Conservation (phyloP, 352 stramenopile species). For the Phytophthora hybrid region DNA sequence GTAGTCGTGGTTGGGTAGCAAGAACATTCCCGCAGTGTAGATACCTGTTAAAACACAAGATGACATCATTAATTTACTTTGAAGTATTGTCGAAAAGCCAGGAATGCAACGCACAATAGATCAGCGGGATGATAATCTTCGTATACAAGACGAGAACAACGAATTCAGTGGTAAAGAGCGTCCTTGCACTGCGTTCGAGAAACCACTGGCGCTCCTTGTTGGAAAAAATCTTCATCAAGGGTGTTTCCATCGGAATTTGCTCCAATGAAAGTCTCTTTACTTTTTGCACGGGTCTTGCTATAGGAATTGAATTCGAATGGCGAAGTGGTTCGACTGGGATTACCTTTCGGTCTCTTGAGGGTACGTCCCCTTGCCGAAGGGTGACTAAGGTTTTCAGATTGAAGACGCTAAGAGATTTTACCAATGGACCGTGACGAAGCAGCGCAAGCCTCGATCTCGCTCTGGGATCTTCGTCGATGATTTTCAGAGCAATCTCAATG, state of each 20-base stretch:
- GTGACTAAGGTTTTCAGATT: not conserved
- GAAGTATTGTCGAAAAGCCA: no score
- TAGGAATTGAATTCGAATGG: not conserved
- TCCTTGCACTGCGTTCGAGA: no score
- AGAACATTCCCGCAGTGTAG: no score
- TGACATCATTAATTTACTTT: not conserved
- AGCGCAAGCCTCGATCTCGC: not conserved
- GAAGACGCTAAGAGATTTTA: not conserved
- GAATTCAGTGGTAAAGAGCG: no score
- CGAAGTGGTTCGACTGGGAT: not conserved
- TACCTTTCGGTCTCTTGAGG: not conserved
- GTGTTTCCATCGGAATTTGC: not conserved
- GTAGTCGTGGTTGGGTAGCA: no score
- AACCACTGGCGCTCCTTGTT: no score
- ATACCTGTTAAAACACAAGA: constrained; percentile 18
- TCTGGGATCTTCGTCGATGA: constrained; percentile 5
- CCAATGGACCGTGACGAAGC: constrained; percentile 1
- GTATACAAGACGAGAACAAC: no score
- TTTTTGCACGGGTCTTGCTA: not conserved
- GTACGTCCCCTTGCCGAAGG: not conserved
- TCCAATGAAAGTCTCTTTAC: not conserved
- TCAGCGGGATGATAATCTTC: no score
- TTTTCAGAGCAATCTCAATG: constrained; percentile 12
- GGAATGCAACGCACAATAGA: no score
- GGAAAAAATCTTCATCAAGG: not conserved